These are phyloP conservation scores for Diaporthe nobilis DNA, from an alignment of 2,329 filamentous ascomycete species.

Conservation along the genomic window DNA sequence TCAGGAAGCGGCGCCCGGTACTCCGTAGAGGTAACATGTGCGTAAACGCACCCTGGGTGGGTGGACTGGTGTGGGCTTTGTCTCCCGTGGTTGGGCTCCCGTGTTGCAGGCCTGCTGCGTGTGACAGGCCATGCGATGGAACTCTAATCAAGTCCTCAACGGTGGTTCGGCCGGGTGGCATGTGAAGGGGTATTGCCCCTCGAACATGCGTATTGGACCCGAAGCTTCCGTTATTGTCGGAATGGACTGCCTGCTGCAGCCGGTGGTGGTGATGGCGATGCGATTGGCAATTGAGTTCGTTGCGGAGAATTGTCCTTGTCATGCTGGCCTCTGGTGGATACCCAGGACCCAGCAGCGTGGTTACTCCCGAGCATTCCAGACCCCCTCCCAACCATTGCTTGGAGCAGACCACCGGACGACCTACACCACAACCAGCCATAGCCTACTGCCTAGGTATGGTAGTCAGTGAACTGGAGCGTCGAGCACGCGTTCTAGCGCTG, in stretches of 20 bases:
- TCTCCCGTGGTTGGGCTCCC: neutral
- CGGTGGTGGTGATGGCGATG: neutral
- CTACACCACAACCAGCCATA: conserved; percentile 12
- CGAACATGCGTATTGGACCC: conserved; percentile 2
- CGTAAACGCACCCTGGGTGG: neutral
- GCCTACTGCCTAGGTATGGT: neutral
- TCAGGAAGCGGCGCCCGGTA: neutral
- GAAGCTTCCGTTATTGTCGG: conserved; percentile 3
- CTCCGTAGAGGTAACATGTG: neutral
- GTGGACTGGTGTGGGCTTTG: conserved; percentile 10
- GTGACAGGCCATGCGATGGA: conserved; percentile 34
- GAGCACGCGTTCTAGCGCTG: conserved; percentile 21
- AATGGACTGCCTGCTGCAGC: neutral
- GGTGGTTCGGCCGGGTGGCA: conserved; percentile 18
- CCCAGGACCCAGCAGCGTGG: conserved; percentile 31
- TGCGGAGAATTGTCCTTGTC: conserved; percentile 28
- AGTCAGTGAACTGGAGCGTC: neutral
- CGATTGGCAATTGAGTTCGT: conserved; percentile 31
- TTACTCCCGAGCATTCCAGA: conserved; percentile 20
- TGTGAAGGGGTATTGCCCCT: conserved; percentile 11
- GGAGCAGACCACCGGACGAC: conserved; percentile 8
- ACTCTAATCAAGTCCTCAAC: conserved; percentile 21
- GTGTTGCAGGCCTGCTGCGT: conserved; percentile 16
- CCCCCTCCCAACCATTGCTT: conserved; percentile 17
- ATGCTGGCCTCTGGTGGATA: neutral